phyloP scores from a whole-genome alignment of 495 filamentous ascomycete genomes.

The Lophiostoma macrostomum region DNA sequence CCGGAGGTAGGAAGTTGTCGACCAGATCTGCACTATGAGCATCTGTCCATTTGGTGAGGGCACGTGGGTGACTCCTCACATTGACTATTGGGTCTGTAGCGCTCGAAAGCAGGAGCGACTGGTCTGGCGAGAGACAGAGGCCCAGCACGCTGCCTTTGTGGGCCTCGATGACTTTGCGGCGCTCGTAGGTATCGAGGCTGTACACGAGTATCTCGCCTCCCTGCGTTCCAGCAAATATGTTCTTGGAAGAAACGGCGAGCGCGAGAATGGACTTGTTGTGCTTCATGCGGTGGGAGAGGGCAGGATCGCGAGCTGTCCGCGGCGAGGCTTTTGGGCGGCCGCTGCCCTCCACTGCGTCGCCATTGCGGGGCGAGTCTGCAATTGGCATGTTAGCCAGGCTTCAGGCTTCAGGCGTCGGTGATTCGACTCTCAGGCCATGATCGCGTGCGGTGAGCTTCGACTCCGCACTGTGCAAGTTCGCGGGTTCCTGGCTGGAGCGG shows the following conservation, averaged over 20 bases:
- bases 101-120: conserved; percentile 79
- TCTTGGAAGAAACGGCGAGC: conserved; percentile 58
- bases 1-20: conserved; percentile 56
- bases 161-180: conserved; percentile 69
- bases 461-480: too few species aligned
- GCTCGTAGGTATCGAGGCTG: conserved; percentile 82
- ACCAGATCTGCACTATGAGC: conserved; percentile 55
- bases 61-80: conserved; percentile 51
- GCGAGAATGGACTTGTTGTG: conserved; percentile 72
- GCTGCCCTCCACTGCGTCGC: conserved; percentile 5
- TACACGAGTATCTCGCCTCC: conserved; percentile 89
- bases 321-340: not conserved
- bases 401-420: too few species aligned
- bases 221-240: conserved; percentile 86
- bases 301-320: conserved; percentile 40
- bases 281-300: conserved; percentile 64
- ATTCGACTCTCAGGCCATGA: too few species aligned
- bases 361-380: conserved; percentile 23
- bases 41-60: too few species aligned
- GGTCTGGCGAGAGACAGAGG: conserved; percentile 72
- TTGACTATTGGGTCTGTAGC: conserved; percentile 92
- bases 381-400: too few species aligned
- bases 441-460: conserved; percentile 2
- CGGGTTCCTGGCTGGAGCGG: not conserved
- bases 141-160: conserved; percentile 88